Conservation (phyloP, 306 rosid genomes). For the Vigna nakashimae region DNA sequence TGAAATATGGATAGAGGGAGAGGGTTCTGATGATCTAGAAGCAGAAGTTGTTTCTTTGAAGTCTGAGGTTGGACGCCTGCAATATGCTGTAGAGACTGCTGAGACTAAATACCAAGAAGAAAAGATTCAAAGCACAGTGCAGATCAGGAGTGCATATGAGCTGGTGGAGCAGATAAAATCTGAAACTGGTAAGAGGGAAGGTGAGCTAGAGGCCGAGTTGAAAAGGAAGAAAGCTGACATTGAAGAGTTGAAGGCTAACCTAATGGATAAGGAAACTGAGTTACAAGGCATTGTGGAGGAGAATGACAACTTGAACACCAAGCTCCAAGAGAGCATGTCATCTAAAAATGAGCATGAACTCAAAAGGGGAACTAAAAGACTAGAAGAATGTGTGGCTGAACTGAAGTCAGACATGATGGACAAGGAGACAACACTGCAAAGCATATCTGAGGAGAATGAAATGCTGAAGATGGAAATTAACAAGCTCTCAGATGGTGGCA, state of each 20-base stretch:
- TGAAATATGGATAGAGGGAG: conserved; percentile 41
- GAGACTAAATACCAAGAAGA: conserved; percentile 80
- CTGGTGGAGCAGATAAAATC: conserved; percentile 72
- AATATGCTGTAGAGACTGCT: conserved; percentile 67
- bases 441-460: conserved; percentile 80
- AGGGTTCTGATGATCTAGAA: conserved; percentile 46
- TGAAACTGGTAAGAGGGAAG: conserved; percentile 56
- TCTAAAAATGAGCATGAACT: conserved; percentile 59
- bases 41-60: conserved; percentile 59
- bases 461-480: conserved; percentile 65
- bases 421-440: conserved; percentile 83
- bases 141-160: conserved; percentile 69
- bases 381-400: conserved; percentile 59
- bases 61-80: conserved; percentile 59
- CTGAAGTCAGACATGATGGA: conserved; percentile 78
- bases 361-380: conserved; percentile 59
- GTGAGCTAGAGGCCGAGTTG: conserved; percentile 64
- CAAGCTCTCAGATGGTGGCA: conserved; percentile 52
- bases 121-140: conserved; percentile 68
- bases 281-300: conserved; percentile 87
- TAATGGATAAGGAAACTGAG: conserved; percentile 97
- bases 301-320: conserved; percentile 72
- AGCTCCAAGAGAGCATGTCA: conserved; percentile 57
- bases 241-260: conserved; percentile 80
- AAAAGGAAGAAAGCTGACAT: conserved; percentile 56